Evolutionary conservation across 371 early-diverging fungal genomes (phyloP), one percentile per base, ranked within the genome.

Genomic region (Gilbertella persicaria): DNA sequence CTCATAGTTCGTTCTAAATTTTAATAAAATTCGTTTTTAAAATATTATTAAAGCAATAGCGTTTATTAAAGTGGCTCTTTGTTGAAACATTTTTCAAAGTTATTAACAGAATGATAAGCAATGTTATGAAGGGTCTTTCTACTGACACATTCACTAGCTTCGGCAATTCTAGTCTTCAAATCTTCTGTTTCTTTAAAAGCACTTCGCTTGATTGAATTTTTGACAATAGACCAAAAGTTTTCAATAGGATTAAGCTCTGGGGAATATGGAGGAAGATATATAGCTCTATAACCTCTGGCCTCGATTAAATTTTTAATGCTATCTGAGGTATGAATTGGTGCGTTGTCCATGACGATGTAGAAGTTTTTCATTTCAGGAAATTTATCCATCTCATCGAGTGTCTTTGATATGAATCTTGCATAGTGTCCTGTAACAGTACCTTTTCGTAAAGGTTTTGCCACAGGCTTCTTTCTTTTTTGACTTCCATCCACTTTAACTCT

Each of bases 141-240:
- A 19, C 67, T 67, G 16, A 62, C 43, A 14, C 23, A 24, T 37
- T 58, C 16, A 21, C 58, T 29, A 12, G 52, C 47, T 51, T 58
- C 47, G 13, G 36, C 12, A 40, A 52, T 52, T 36, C 52, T 51
- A 47, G 58, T 58, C 17, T 30, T 38, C n/a, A 52, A 58, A 10
- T 58, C 52, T 19, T 50, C 42, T 8, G 33, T 41, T 8, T 58
- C 51, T 14, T 30, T 9, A 51, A 58, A 51, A 10, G 8, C 17
- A 53, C 54, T 49, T 44, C 49, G 70, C 52, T 42, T 59, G 25
- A 54, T 64, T 63, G 35, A 47, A 60, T 5, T 51, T 62, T 35
- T 70, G 53, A 60, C 50, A 51, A 47, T 49, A 49, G 57, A 62
- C 68, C 41, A 67, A 45, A 45, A 50, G 4, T 45, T 25, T 29